Base-by-base conservation (phyloP, 352 stramenopile genomes). In the Phytophthora citricola region DNA sequence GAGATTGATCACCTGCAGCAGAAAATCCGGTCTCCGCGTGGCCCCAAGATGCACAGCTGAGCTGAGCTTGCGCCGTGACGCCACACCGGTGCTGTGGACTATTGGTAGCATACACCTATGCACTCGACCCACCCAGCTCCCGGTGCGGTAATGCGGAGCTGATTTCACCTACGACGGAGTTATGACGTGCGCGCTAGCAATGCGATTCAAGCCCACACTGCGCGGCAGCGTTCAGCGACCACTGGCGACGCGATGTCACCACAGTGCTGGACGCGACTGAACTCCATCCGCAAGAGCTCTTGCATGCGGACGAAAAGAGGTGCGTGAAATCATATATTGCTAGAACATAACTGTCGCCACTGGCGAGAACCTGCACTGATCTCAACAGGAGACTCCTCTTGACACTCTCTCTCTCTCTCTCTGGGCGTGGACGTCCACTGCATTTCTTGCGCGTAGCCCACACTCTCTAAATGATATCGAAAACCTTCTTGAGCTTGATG, bases 401-500 rank as follows among this genome's bases (percentile, higher is more conserved):
- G 39, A 51, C 39, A 55, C 58, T 32, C 63, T 43, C 38, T 36
- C 50, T 32, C 63, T 43, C 38, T 27, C 50, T 39, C 8, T 59
- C 34, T 65, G 52, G 38, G 29, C 40, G 24, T 47, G 49, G 64
- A 65, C 58, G 26, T 49, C 51, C 55, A 43, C 41, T 45, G 27
- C 31, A 26, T 17, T 49, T 52, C 44, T 41, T 59, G 34, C 51
- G 27, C 41, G 56, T 59, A 31, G 58, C 40, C 31, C 50, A 17
- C 40, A 40, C 62, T 41, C 58, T 84, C 87, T 97, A 99, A 81
- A 98, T 97, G 77, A 99, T 98, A 72, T 97, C 91, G 71, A 99
- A 99, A 47, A 99, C 92, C 84, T 98, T 99, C 81, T 99, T 99
- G 63, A 99, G 93, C 80, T 99, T 98, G 56, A 99, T 97, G 49